These are phyloP conservation scores for Annona squamosa DNA, from an alignment of 164 flowering plant genomes.

Conservation along the genomic window DNA sequence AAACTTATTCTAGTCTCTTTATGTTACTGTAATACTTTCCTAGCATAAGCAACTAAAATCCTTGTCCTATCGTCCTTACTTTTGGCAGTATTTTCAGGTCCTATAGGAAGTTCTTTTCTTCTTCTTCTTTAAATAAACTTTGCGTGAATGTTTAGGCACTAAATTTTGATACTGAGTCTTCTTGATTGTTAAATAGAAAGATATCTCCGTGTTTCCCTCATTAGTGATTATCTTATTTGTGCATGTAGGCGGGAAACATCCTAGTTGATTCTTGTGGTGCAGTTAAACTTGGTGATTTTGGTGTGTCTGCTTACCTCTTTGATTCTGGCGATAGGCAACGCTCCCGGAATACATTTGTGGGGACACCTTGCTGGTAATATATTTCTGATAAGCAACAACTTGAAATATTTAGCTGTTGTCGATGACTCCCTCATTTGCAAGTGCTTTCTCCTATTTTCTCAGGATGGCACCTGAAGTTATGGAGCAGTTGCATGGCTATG, in stretches of 20 bases:
- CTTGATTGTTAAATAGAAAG: no score
- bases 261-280: constrained; percentile 61
- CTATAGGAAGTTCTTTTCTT: no score
- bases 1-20: no score
- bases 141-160: no score
- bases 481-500: constrained; percentile 92
- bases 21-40: no score
- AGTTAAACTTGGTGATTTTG: constrained; percentile 88
- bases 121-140: no score
- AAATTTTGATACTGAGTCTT: no score
- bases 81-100: no score
- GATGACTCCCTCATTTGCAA: neutral
- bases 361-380: constrained; percentile 95
- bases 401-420: neutral
- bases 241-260: constrained; percentile 77
- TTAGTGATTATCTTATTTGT: neutral
- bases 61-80: no score
- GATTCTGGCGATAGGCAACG: constrained; percentile 92
- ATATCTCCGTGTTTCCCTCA: neutral
- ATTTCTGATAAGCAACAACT: constrained; percentile 1
- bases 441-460: constrained; percentile 3
- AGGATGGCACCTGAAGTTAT: constrained; percentile 99
- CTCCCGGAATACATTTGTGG: constrained; percentile 84
- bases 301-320: constrained; percentile 94
- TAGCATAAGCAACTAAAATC: no score